Evolutionary conservation across 495 filamentous ascomycete genomes (phyloP).

Genomic region (Neurospora sp.): DNA sequence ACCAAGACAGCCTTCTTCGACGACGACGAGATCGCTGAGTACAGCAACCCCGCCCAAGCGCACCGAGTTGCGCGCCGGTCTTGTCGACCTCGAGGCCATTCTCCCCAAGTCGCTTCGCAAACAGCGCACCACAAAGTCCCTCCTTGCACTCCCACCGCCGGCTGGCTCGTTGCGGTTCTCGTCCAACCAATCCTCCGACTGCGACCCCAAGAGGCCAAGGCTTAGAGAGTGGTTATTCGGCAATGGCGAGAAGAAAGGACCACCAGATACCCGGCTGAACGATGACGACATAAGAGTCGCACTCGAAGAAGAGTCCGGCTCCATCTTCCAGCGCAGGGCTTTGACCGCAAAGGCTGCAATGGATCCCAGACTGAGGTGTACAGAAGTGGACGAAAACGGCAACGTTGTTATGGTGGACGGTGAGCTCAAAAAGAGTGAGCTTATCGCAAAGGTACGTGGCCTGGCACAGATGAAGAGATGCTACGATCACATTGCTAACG

Average conservation of each 20-base stretch:
- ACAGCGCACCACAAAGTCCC: conserved; percentile 2
- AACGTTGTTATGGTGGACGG: conserved; percentile 90
- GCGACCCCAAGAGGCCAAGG: conserved; percentile 30
- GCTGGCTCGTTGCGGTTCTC: conserved; percentile 22
- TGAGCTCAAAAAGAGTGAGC: conserved; percentile 92
- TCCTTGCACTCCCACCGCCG: background rate
- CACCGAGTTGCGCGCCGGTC: conserved; percentile 29
- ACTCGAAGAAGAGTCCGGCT: conserved; percentile 37
- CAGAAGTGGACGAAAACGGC: conserved; percentile 89
- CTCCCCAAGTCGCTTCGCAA: conserved; percentile 23
- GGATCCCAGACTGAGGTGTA: conserved; percentile 78
- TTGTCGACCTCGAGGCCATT: conserved; percentile 36
- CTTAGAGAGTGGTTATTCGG: conserved; percentile 51
- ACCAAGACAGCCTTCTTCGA: conserved; percentile 6
- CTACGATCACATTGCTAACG: background rate
- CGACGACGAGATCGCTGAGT: conserved; percentile 1
- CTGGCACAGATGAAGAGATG: background rate
- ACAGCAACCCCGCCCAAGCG: conserved; percentile 14
- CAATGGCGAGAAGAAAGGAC: conserved; percentile 18
- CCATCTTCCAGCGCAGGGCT: conserved; percentile 50
- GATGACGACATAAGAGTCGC: conserved; percentile 44
- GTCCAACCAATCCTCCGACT: conserved; percentile 14
- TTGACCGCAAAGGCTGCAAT: conserved; percentile 63
- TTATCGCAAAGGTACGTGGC: conserved; percentile 78
- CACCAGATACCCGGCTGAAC: conserved; percentile 22